These are phyloP conservation scores for Pyracantha coccinea DNA, from an alignment of 331 rosid species.

Conservation along the genomic window DNA sequence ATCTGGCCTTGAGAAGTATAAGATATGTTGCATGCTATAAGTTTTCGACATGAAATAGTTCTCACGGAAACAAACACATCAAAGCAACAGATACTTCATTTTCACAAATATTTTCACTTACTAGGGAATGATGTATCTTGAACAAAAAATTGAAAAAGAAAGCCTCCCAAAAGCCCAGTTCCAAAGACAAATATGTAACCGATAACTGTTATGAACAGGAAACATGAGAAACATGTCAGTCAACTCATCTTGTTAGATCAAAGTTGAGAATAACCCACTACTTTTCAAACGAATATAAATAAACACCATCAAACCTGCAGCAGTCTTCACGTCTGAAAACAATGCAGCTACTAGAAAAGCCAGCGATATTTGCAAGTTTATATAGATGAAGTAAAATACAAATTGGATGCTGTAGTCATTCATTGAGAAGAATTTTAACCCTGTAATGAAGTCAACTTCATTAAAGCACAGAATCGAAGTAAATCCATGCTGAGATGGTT, in stretches of 20 bases:
- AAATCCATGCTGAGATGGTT: not conserved
- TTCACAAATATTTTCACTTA: conserved; percentile 28
- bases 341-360: conserved; percentile 64
- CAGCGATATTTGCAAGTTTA: conserved; percentile 71
- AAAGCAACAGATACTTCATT: not conserved
- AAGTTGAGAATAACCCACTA: not conserved
- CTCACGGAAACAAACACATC: not conserved
- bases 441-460: conserved; percentile 34
- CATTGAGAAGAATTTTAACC: conserved; percentile 65
- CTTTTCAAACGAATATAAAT: not conserved
- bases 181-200: conserved; percentile 71
- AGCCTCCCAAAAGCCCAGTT: conserved; percentile 66
- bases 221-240: not conserved
- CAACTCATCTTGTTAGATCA: not conserved
- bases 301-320: conserved; percentile 60
- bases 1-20: not conserved
- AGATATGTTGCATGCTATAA: not conserved
- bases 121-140: conserved; percentile 69
- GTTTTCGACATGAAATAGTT: not conserved
- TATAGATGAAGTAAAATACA: conserved; percentile 62
- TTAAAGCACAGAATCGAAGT: conserved; percentile 4
- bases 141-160: conserved; percentile 59
- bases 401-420: conserved; percentile 83
- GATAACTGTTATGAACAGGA: conserved; percentile 40
- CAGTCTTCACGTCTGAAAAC: conserved; percentile 65